A percentile compares a stretch with the other conserved stretches of the same genome.
These are phyloP conservation scores for Arctostaphylos glauca DNA, from an alignment of 148 eudicot genomes.

Conservation along the genomic window DNA sequence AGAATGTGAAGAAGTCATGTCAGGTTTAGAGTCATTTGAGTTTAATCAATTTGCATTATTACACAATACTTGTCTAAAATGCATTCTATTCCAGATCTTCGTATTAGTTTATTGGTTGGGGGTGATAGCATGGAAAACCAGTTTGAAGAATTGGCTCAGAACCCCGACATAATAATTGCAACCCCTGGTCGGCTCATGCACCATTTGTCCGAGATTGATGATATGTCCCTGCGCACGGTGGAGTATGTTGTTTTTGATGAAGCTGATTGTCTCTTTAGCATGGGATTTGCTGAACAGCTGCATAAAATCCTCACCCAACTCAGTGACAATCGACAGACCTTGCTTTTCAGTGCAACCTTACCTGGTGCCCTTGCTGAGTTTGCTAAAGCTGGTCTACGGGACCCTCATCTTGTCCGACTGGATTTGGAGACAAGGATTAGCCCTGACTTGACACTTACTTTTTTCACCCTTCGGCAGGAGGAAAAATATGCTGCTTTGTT, in stretches of 20 bases:
- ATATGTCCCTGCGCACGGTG: constrained; percentile 81
- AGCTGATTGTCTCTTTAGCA: constrained; percentile 88
- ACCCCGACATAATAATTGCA: constrained; percentile 88
- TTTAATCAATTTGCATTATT: neutral
- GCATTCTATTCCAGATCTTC: constrained; percentile 58
- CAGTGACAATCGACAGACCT: constrained; percentile 83
- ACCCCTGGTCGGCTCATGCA: constrained; percentile 99
- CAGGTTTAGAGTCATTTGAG: too few species aligned
- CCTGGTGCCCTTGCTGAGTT: constrained; percentile 91
- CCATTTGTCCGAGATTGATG: constrained; percentile 88
- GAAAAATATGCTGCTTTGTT: constrained; percentile 82
- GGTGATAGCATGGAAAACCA: constrained; percentile 97
- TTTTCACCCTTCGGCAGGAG: constrained; percentile 83
- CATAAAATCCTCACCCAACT: constrained; percentile 69
- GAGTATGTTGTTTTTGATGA: constrained; percentile 97
- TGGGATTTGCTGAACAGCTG: constrained; percentile 97
- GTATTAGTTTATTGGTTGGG: constrained; percentile 86
- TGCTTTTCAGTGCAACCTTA: constrained; percentile 95
- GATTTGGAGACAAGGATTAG: constrained; percentile 86
- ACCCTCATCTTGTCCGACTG: constrained; percentile 78
- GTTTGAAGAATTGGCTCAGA: constrained; percentile 91
- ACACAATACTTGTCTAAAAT: neutral
- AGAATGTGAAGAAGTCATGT: neutral
- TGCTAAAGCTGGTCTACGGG: constrained; percentile 97
- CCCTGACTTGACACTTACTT: constrained; percentile 69